Conservation (phyloP, 768 basidiomycete species). For the Kwoniella shandongensis region DNA sequence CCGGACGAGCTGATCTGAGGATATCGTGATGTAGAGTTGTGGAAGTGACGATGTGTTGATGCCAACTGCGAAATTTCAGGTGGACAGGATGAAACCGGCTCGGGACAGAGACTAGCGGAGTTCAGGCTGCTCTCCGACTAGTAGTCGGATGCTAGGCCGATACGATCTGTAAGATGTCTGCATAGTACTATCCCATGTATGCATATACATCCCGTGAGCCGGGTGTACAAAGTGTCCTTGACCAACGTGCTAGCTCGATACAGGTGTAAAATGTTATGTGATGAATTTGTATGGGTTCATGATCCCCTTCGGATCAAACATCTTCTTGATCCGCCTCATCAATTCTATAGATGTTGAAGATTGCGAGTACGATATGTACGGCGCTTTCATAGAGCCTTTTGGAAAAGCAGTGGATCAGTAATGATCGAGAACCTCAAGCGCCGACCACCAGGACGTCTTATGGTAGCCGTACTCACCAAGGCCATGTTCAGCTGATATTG, state of each 20-base stretch:
- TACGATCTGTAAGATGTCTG: too few species aligned
- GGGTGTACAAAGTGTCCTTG: too few species aligned
- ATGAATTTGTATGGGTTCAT: constrained; percentile 69
- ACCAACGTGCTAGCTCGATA: too few species aligned
- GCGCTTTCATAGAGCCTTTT: constrained; percentile 79
- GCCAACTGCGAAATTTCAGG: too few species aligned
- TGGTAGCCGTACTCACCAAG: constrained; percentile 65
- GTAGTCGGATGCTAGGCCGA: too few species aligned
- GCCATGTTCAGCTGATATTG: constrained; percentile 94
- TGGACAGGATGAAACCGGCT: too few species aligned
- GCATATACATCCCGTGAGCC: too few species aligned
- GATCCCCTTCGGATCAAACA: constrained; percentile 87
- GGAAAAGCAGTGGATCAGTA: background rate
- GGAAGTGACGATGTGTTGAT: too few species aligned
- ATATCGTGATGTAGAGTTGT: too few species aligned
- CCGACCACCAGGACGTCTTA: background rate
- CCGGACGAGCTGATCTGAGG: too few species aligned
- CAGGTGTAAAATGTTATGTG: constrained; percentile 19
- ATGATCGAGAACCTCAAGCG: background rate
- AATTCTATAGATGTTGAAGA: constrained; percentile 70
- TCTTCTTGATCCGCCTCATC: constrained; percentile 85
- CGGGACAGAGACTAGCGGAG: too few species aligned
- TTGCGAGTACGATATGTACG: constrained; percentile 86
- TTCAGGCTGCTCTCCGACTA: background rate
- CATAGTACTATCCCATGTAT: background rate